Evolutionary conservation across 495 filamentous ascomycete genomes (phyloP), one percentile per base, ranked within the genome.

Genomic region (Hypoxylon lienhwacheense): DNA sequence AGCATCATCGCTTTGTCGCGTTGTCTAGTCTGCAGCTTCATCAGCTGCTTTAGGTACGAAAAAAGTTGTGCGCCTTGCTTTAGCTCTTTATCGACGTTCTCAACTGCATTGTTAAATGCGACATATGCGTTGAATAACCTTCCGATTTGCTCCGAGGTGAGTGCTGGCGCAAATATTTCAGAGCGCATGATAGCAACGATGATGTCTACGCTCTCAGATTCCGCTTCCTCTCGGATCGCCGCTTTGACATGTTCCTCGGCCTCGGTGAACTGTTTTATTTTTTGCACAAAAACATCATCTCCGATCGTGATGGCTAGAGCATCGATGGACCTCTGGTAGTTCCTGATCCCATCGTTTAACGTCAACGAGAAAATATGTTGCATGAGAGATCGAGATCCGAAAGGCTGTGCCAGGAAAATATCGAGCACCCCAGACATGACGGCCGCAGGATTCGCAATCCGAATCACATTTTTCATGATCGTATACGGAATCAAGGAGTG

Each of bases 1-100:
- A 96, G 76, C 93, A 98, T 97, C 90, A 95, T 96, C 8, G 82
- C 76, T 81, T 98, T 98, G 70, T 98, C 93, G 44, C 95, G 78
- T 63, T 96, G 91, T 6, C 93, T 80, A 7, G 88, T 90, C 70
- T 90, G 89, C 7, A 98, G 75, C 73, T 97, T 97, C 59, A 97
- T 80, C 17, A 97, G 77, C 68, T 97, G 95, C 67, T 98, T 97
- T 51, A 98, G 80, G 55, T 95, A 83, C 1, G 91, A 91, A 69
- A 96, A 98, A 57, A 95, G 84, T 59, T 93, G 81, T 0, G 91
- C 93, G 2, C 90, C 91, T 55, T 88, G 80, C 57, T 85, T 87
- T 77, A 97, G 85, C 59, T 95, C 89, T 46, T 86, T 83, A 63
- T 96, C 90, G 25, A 91, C 82, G 66, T 95, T 88, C 47, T 97